Percentiles rank a stretch among this genome's conserved stretches.
These are phyloP conservation scores for Metschnikowia borealis DNA, from an alignment of 805 yeast genomes.

Conservation along the genomic window DNA sequence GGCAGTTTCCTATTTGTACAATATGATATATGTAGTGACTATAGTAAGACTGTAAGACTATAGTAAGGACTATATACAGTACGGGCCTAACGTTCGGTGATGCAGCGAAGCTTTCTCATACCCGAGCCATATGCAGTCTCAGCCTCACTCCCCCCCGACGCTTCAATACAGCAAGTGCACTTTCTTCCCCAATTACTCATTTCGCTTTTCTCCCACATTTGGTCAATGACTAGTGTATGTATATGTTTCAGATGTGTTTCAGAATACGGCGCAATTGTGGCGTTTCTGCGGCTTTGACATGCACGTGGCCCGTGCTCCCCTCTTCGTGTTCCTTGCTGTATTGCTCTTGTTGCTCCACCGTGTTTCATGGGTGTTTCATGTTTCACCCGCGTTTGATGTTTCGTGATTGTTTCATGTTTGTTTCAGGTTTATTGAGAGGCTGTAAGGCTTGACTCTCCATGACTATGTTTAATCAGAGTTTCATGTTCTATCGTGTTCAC, in stretches of 20 bases:
- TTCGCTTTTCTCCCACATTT: neutral
- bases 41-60: too few relatives aligned
- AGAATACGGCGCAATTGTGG: neutral
- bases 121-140: neutral
- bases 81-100: neutral
- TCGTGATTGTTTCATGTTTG: neutral
- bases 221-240: conserved; percentile 4
- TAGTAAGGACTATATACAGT: neutral
- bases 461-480: too few relatives aligned
- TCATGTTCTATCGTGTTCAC: too few relatives aligned
- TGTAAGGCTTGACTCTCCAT: too few relatives aligned
- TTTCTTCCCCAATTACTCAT: neutral
- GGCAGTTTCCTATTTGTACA: too few relatives aligned
- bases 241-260: neutral
- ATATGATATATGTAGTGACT: too few relatives aligned
- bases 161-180: conserved; percentile 2
- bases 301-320: too few relatives aligned
- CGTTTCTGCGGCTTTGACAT: too few relatives aligned
- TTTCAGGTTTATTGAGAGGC: neutral
- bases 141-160: conserved; percentile 1
- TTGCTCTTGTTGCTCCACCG: too few relatives aligned
- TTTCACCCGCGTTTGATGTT: too few relatives aligned
- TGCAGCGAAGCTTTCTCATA: neutral
- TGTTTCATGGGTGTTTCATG: too few relatives aligned
- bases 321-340: too few relatives aligned